phyloP scores from a whole-genome alignment of 1,139 yeast genomes.

The Yamadazyma aaseri region DNA sequence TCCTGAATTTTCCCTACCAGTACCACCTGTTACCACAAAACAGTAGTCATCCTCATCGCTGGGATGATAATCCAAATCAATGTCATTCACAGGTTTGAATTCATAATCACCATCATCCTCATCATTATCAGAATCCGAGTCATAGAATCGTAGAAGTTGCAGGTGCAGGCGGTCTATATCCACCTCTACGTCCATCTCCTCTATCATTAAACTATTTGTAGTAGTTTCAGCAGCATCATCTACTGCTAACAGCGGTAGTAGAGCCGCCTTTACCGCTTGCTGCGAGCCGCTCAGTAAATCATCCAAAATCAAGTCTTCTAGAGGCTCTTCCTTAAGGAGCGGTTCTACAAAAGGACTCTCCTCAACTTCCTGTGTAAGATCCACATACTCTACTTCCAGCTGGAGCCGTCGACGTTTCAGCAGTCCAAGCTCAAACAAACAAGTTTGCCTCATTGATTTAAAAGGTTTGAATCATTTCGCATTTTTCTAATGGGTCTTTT shows the following conservation, averaged over 20 bases:
- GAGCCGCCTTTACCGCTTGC: too few species aligned
- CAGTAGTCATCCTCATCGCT: constrained; percentile 14
- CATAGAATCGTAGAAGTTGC: constrained; percentile 12
- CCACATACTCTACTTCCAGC: constrained; percentile 6
- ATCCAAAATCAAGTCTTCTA: constrained; percentile 11
- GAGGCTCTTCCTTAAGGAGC: too few species aligned
- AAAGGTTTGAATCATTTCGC: constrained; percentile 2
- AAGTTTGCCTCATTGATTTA: not conserved
- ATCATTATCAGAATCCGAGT: constrained; percentile 14
- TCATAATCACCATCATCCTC: constrained; percentile 12
- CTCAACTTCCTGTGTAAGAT: too few species aligned
- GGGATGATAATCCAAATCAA: constrained; percentile 14
- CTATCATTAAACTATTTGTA: too few species aligned
- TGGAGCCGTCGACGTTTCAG: constrained; percentile 4
- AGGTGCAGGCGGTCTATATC: too few species aligned
- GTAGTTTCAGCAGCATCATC: too few species aligned
- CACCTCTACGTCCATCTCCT: too few species aligned
- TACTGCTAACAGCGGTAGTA: too few species aligned
- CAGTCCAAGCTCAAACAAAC: not conserved
- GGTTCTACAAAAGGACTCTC: too few species aligned
- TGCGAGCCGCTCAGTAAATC: too few species aligned
- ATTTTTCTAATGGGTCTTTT: constrained; percentile 92
- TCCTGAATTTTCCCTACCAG: too few species aligned
- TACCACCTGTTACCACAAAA: constrained; percentile 11
- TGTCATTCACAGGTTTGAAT: constrained; percentile 12